phyloP scores from a whole-genome alignment of 805 yeast species.

The Sugiyamaella chiloensis region DNA sequence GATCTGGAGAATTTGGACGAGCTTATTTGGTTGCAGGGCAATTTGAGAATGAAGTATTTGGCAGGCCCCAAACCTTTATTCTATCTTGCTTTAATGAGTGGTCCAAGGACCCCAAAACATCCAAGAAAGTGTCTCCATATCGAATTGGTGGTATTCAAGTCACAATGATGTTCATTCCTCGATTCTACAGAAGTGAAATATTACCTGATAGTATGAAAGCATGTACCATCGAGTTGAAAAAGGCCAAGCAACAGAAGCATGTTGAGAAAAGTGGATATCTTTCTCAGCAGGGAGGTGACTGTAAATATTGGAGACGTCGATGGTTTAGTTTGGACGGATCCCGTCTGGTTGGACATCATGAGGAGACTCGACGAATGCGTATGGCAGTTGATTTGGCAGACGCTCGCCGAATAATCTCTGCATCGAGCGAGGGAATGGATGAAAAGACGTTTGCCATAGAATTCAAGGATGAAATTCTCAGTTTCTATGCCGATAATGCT shows the following conservation, averaged over 20 bases:
- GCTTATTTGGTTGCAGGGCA: constrained; percentile 62
- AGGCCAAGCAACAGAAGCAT: constrained; percentile 9
- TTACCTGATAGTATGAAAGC: constrained; percentile 49
- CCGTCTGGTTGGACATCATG: constrained; percentile 71
- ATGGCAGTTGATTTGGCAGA: constrained; percentile 21
- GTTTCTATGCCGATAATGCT: constrained; percentile 76
- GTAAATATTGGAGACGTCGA: constrained; percentile 66
- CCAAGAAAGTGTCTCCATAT: constrained; percentile 6
- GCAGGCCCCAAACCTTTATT: constrained; percentile 48
- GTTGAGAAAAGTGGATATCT: constrained; percentile 53
- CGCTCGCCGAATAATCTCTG: constrained; percentile 33
- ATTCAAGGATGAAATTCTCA: constrained; percentile 73
- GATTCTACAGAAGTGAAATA: constrained; percentile 38
- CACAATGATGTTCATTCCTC: constrained; percentile 57
- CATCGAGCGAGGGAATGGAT: constrained; percentile 59
- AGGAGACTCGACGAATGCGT: constrained; percentile 29
- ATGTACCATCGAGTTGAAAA: constrained; percentile 34
- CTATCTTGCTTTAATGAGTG: constrained; percentile 79
- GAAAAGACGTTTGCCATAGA: constrained; percentile 70
- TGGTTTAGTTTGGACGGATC: constrained; percentile 71
- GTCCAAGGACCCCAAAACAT: constrained; percentile 33
- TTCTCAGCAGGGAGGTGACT: constrained; percentile 90
- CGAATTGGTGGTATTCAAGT: constrained; percentile 54
- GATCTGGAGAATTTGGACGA: constrained; percentile 55
- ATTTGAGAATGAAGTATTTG: constrained; percentile 54